Conservation (phyloP, 2,329 filamentous ascomycete species). For the Cladosporium austrohemisphaericum region DNA sequence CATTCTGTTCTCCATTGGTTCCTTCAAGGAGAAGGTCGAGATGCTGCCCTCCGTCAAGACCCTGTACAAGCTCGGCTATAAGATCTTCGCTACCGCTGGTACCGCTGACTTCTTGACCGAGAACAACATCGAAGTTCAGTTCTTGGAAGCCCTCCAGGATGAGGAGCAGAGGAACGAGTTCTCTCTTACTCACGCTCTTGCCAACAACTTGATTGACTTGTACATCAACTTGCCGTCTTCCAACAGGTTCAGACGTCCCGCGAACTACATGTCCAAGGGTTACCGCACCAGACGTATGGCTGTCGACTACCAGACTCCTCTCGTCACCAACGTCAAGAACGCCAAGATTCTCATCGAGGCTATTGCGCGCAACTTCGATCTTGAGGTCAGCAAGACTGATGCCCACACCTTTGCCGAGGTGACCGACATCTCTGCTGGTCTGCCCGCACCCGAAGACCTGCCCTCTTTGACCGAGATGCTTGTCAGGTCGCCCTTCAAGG, state of each 20-base stretch:
- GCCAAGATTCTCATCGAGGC: constrained; percentile 96
- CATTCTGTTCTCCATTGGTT: constrained; percentile 89
- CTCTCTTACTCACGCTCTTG: constrained; percentile 91
- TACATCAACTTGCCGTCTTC: constrained; percentile 99
- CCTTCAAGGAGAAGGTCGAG: constrained; percentile 97
- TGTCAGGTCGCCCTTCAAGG: constrained; percentile 79
- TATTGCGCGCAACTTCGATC: constrained; percentile 80
- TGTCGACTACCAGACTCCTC: constrained; percentile 92
- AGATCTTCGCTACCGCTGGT: constrained; percentile 91
- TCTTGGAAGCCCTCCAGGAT: constrained; percentile 76
- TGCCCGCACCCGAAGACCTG: constrained; percentile 43
- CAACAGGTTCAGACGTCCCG: constrained; percentile 93
- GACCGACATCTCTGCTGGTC: constrained; percentile 28
- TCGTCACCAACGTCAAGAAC: constrained; percentile 99
- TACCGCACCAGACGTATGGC: constrained; percentile 97
- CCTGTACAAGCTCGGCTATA: constrained; percentile 86
- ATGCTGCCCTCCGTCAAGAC: constrained; percentile 91
- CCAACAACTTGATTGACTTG: constrained; percentile 95
- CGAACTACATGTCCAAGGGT: constrained; percentile 97
- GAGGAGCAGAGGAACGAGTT: constrained; percentile 92
- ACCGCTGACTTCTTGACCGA: constrained; percentile 95
- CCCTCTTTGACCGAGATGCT: constrained; percentile 67
- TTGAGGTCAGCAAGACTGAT: constrained; percentile 79
- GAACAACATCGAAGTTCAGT: constrained; percentile 87
- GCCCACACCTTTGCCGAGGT: constrained; percentile 72